Base-by-base conservation (phyloP, 2,329 filamentous ascomycete genomes). In the Microascus cirrosus region DNA sequence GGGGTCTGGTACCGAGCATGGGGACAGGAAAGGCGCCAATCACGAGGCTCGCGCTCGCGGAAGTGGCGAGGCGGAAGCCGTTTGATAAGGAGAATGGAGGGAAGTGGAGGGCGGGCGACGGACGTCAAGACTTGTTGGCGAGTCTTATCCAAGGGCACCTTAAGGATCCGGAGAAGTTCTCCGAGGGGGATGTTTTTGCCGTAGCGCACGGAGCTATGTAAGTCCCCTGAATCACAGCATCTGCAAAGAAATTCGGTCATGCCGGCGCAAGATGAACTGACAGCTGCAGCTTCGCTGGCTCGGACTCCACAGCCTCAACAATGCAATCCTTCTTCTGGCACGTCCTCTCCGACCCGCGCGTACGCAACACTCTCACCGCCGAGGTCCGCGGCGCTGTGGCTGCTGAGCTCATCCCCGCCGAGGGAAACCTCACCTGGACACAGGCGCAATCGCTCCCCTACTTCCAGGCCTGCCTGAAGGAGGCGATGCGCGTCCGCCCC, bases 271-370 rank as follows among this genome's bases (percentile, higher is more conserved):
- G 20, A 20, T 22, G 1, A 2, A 32, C 25, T 39, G 2, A 28
- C n/a, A 3, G 12, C 34, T 11, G 1, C 50, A 81, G 77, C 61
- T 79, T 83, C 64, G 80, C 81, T 18, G 82, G 82, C 28, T 82
- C 81, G 22, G 81, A 84, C 67, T 82, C 81, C 0, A 83, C 81
- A 0, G 81, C 81, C 12, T 80, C 77, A 8, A 80, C 78, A 0
- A 81, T 81, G 78, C 77, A 81, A 61, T 80, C 77, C 58, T 79
- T 81, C 66, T 79, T 78, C 69, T 77, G 74, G 70, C 73, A 74
- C 50, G 69, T 77, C 0, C 70, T 81, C 11, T 72, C 75, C 42
- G 72, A 75, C 24, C 68, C 70, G 1, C 66, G 62, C 0, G 71
- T 79, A 12, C 75, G 79, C 62, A 56, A 63, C 2, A 60, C 61